phyloP scores from a whole-genome alignment of 2,329 filamentous ascomycete genomes.

The Fusarium sublunatum region DNA sequence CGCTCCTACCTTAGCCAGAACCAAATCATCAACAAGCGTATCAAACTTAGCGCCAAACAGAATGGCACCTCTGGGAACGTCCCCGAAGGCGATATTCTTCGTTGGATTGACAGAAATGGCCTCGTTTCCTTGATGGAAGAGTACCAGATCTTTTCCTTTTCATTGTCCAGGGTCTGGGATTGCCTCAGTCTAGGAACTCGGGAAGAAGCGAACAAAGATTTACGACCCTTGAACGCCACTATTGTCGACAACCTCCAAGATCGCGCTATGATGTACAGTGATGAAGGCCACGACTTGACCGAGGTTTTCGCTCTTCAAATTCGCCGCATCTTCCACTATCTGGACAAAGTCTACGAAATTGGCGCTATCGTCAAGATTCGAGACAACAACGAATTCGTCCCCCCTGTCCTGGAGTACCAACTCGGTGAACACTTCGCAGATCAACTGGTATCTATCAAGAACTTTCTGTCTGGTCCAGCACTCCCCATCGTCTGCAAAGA shows the following conservation, averaged over 20 bases:
- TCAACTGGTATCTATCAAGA: slow-evolving; percentile 38
- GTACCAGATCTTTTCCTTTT: slow-evolving; percentile 41
- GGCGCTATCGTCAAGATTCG: slow-evolving; percentile 45
- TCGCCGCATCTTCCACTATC: slow-evolving; percentile 29
- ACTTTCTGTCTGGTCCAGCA: slow-evolving; percentile 45
- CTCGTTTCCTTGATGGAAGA: slow-evolving; percentile 40
- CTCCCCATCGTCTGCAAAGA: slow-evolving; percentile 43
- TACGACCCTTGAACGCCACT: slow-evolving; percentile 38
- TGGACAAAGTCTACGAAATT: slow-evolving; percentile 47
- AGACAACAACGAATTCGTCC: slow-evolving; percentile 41
- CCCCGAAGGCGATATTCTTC: slow-evolving; percentile 13
- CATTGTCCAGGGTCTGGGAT: slow-evolving; percentile 38
- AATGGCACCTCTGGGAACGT: slow-evolving; percentile 9
- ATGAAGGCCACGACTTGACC: slow-evolving; percentile 35
- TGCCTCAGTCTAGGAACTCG: slow-evolving; percentile 32
- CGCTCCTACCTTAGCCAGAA: slow-evolving; percentile 38
- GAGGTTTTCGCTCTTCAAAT: slow-evolving; percentile 40
- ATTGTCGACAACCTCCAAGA: slow-evolving; percentile 41
- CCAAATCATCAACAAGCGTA: slow-evolving; percentile 45
- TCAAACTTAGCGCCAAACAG: slow-evolving; percentile 39
- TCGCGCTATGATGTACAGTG: slow-evolving; percentile 21
- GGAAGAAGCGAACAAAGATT: slow-evolving; percentile 42
- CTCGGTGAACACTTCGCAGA: slow-evolving; percentile 23
- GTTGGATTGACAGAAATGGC: slow-evolving; percentile 45
- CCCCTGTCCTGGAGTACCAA: slow-evolving; percentile 41